Evolutionary conservation across 805 yeast genomes (phyloP).

Genomic region (Peterozyma toletana): DNA sequence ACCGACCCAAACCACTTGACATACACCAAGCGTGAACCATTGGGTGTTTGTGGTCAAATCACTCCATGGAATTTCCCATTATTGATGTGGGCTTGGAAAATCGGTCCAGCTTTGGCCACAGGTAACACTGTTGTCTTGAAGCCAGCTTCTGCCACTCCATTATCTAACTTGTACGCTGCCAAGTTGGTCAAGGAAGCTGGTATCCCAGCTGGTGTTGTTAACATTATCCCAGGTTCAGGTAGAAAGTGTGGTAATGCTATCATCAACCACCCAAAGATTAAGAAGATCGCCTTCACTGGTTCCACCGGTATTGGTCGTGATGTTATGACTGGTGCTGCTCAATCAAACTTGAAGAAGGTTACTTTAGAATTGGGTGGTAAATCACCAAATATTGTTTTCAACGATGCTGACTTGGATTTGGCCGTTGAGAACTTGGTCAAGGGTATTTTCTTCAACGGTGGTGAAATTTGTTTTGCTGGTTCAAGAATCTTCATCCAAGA

Average conservation of each 20-base stretch:
- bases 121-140: slow-evolving; percentile 70
- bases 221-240: slow-evolving; percentile 72
- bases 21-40: slow-evolving; percentile 65
- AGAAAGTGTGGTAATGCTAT: slow-evolving; percentile 66
- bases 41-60: slow-evolving; percentile 79
- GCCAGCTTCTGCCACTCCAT: slow-evolving; percentile 74
- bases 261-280: slow-evolving; percentile 58
- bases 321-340: slow-evolving; percentile 64
- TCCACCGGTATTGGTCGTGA: slow-evolving; percentile 70
- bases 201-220: slow-evolving; percentile 69
- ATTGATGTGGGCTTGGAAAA: slow-evolving; percentile 74
- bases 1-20: slow-evolving; percentile 58
- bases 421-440: slow-evolving; percentile 42
- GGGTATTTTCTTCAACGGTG: slow-evolving; percentile 75
- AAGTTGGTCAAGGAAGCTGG: slow-evolving; percentile 60
- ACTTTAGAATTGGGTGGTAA: slow-evolving; percentile 83
- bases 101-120: slow-evolving; percentile 73
- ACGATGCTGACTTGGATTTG: slow-evolving; percentile 56
- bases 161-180: slow-evolving; percentile 62
- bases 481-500: slow-evolving; percentile 74
- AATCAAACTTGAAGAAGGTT: slow-evolving; percentile 68
- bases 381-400: slow-evolving; percentile 69
- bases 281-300: slow-evolving; percentile 78
- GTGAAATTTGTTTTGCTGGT: slow-evolving; percentile 81
- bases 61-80: slow-evolving; percentile 86